Evolutionary conservation across 805 yeast species (phyloP), one percentile per base, ranked within the genome.

Genomic region (Starmerella kuoi): DNA sequence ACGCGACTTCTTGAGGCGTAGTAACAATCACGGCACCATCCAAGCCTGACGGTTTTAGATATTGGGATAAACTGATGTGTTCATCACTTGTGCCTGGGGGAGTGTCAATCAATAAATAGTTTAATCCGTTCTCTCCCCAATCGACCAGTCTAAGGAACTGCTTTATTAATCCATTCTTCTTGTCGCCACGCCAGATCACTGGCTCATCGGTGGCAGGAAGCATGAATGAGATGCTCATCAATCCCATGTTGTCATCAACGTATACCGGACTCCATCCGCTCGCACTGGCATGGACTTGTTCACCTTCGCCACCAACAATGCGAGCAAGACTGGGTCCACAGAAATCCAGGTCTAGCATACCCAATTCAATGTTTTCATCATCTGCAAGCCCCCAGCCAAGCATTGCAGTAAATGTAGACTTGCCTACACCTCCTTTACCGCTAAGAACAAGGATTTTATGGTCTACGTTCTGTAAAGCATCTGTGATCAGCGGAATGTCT

Each of bases 51-150:
- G 84, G 94, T 54, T 83, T 81, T 72, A 91, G 66, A 56, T 83
- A 87, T 39, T 82, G 77, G 25, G 87, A 83, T 25, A 91, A 87
- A 6, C 94, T 78, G 32, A 91, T 69, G 62, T 91, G 99, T 60
- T 91, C 99, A 61, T 91, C 99, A 0, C 95, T 80, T 0, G 99
- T 91, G 0, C 99, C 98, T 0, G 99, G 99, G 0, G 98, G 99
- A 0, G 99, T 91, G 56, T 91, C 99, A 15, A 91, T 80, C 14
- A 91, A 72, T 51, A 91, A 66, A 55, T 82, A 91, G 60, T 91
- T 96, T 12, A 68, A 54, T 6, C 53, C 54, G 19, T 44, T 22
- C 12, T 55, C 50, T 4, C 94, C 95, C 99, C 99, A 91, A 54
- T 84, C 86, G 2, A 91, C 96, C 54, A 88, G 96, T 56, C 82